A percentile compares a stretch with the other conserved stretches of the same genome.
phyloP scores from a whole-genome alignment of 1,284 basidiomycete species.

The Cryptococcus depauperatus region DNA sequence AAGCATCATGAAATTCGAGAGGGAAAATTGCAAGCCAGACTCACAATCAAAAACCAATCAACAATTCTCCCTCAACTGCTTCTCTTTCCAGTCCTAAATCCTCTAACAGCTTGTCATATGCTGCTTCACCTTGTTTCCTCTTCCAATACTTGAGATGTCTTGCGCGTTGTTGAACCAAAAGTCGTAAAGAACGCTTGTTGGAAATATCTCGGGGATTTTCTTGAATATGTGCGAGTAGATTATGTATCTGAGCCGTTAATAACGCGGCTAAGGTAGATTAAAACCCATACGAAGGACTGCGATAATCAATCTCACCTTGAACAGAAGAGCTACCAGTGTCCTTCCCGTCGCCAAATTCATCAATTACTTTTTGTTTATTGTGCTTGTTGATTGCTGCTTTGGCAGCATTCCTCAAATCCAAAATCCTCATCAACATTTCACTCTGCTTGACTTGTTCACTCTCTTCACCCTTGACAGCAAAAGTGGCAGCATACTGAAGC shows the following conservation, averaged over 20 bases:
- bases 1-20: slow-evolving; percentile 28
- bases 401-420: slow-evolving; percentile 81
- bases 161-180: slow-evolving; percentile 72
- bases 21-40: neutral
- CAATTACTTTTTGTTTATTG: slow-evolving; percentile 71
- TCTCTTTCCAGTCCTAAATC: slow-evolving; percentile 68
- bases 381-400: slow-evolving; percentile 75
- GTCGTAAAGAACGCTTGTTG: slow-evolving; percentile 64
- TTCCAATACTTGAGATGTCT: slow-evolving; percentile 77
- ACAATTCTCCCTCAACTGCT: slow-evolving; percentile 81
- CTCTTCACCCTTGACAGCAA: slow-evolving; percentile 3
- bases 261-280: slow-evolving; percentile 58
- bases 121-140: slow-evolving; percentile 54
- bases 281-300: neutral
- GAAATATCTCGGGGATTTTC: slow-evolving; percentile 66
- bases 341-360: slow-evolving; percentile 64
- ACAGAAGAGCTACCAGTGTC: slow-evolving; percentile 79
- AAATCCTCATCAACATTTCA: slow-evolving; percentile 58
- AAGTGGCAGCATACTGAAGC: slow-evolving; percentile 16
- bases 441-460: slow-evolving; percentile 54
- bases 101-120: slow-evolving; percentile 62
- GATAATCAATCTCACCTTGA: slow-evolving; percentile 58
- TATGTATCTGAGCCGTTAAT: slow-evolving; percentile 76
- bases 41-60: slow-evolving; percentile 7
- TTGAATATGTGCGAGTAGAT: slow-evolving; percentile 65